Percentiles rank a stretch among this genome's conserved stretches.
These are phyloP conservation scores for Annulohypoxylon truncatum DNA, from an alignment of 2,329 filamentous ascomycete genomes.

Conservation along the genomic window DNA sequence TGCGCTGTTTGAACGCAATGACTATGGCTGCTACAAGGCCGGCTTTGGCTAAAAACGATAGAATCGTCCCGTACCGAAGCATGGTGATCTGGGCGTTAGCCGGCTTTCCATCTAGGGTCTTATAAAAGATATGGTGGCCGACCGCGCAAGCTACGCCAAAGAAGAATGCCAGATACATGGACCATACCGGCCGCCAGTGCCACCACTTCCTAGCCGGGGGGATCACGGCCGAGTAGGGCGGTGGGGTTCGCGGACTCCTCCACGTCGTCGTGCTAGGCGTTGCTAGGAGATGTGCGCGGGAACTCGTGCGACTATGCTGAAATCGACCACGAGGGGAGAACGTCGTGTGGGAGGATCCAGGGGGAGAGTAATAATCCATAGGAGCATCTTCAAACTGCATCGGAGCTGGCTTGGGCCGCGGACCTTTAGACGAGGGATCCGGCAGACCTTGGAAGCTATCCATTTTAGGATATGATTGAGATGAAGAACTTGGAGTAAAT, in stretches of 20 bases:
- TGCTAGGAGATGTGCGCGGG: slow-evolving; percentile 34
- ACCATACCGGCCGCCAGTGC: slow-evolving; percentile 54
- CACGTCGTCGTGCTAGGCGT: slow-evolving; percentile 37
- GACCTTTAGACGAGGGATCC: slow-evolving; percentile 1
- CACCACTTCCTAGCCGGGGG: slow-evolving; percentile 39
- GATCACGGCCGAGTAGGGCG: slow-evolving; percentile 30
- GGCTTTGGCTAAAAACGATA: slow-evolving; percentile 56
- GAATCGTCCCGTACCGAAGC: slow-evolving; percentile 54
- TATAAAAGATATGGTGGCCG: slow-evolving; percentile 55
- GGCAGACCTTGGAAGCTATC: slow-evolving; percentile 1
- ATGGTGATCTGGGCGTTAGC: slow-evolving; percentile 53
- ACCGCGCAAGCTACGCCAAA: slow-evolving; percentile 53
- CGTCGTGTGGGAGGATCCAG: slow-evolving; percentile 24
- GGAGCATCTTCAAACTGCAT: slow-evolving; percentile 40
- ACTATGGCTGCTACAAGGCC: slow-evolving; percentile 53
- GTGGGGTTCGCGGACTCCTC: slow-evolving; percentile 39
- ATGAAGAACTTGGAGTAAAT: background rate
- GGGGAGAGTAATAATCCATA: slow-evolving; percentile 23
- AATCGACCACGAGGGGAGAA: slow-evolving; percentile 32
- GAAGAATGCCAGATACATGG: slow-evolving; percentile 53
- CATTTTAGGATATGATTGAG: background rate
- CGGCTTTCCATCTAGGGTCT: slow-evolving; percentile 48
- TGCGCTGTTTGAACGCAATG: slow-evolving; percentile 49
- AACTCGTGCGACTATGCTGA: slow-evolving; percentile 35
- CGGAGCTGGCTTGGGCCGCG: slow-evolving; percentile 34